Base-by-base conservation (phyloP, 1,284 basidiomycete species). In the Austroboletus novae-zelandiae region DNA sequence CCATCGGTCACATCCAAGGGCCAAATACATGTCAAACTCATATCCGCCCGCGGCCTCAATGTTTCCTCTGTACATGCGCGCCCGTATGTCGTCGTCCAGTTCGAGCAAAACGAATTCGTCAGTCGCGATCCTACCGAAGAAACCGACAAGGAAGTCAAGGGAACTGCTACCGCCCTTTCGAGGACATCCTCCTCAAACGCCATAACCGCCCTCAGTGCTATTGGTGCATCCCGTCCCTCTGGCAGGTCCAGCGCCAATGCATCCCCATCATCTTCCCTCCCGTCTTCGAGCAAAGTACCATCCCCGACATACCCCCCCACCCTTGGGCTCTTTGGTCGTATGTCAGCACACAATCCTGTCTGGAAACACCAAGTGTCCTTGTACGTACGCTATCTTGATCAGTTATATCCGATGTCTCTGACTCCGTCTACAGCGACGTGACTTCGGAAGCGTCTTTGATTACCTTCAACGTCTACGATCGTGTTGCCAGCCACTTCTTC, bases 281-380 rank as follows among this genome's bases (percentile, higher is more conserved):
- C 67, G 3, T 72, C 74, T 62, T 71, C 65, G 62, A 69, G 53
- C 67, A 70, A 66, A 53, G 43, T 27, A n/a, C 54, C 56, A 20
- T 66, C 61, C 3, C 59, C 71, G 25, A 58, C 53, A 35, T 56
- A 61, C 36, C 60, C 69, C 30, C 65, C 73, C 15, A 68, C 72
- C 23, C 75, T 74, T 31, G 74, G 79, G 18, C 74, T 89, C 40
- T 86, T 89, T 59, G 81, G 81, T 53, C 76, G 81, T 50, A 70
- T 80, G 45, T 83, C 81, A 42, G 77, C 89, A 39, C 84, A 91
- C 66, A 98, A 95, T 73, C 96, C 97, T 11, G 87, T 96, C 15
- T 99, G 97, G 97, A 98, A 99, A 74, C 94, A 98, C 71, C 89
- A 98, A 71, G 96, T 98, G 43, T 89, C 91, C 36, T 98, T 98